Base-by-base conservation (phyloP, 2,329 filamentous ascomycete species). In the Rutstroemia sp. region DNA sequence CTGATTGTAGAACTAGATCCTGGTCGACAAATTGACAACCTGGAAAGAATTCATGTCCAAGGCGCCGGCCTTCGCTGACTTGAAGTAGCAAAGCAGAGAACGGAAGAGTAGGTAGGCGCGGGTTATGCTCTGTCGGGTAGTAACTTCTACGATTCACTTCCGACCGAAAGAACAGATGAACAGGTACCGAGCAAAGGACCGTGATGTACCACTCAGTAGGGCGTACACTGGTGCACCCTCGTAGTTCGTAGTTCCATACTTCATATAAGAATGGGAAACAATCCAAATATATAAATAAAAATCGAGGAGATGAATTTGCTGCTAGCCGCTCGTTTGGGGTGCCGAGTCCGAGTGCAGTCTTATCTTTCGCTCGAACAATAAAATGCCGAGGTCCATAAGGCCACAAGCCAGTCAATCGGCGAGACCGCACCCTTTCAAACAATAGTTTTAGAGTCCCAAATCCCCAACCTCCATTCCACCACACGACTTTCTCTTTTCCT, bases 1-100 rank as follows among this genome's bases (percentile, higher is more conserved):
- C 52, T 63, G 46, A 63, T 38, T 27, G 16, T 56, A 17, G 7
- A 27, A 23, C 14, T 48, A 64, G 60, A 64, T 70, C 56, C 53
- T 75, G 54, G 69, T 69, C 54, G 72, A 75, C 47, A 66, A 68
- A 61, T 66, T 73, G 58, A 75, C 72, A 2, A 75, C 70, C 3
- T 76, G 72, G 71, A 71, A 70, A 56, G 73, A 75, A 48, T 73
- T 67, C 48, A 60, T 71, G 57, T 68, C 65, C 61, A 67, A 64
- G 25, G 62, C 68, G 27, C 63, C 67, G 48, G 66, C 63, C 17
- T 73, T 72, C 58, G 67, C 67, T 47, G 69, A 65, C 6, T 63
- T 75, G 59, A 70, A 74, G 60, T 75, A 63, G 65, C 23, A 16
- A 8, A 10, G 38, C 21, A 21, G 21, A 1, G n/a, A 17, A 30